Base-by-base conservation (phyloP, 305 asterid genomes). In the Solanum hybrid region DNA sequence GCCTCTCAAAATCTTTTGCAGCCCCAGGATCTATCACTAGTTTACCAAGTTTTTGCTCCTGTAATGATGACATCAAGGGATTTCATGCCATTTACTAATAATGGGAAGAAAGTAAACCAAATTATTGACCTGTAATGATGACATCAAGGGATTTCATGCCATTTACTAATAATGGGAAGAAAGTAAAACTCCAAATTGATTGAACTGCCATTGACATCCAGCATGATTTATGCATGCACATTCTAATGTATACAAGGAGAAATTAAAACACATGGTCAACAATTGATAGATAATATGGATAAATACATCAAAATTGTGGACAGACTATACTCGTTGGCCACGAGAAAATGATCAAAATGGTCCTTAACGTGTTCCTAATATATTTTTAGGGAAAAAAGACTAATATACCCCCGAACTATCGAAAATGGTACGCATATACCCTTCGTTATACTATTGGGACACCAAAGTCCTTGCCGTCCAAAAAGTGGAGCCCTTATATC, bases 1-100 rank as follows among this genome's bases (percentile, higher is more conserved):
- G 98, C 93, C 99, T 95, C 95, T 97, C 99, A 20, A 94, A 96
- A 87, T 96, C 98, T 90, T 95, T 93, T 86, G 96, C 98, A 76
- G 96, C 93, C 38, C 93, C 93, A 36, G 98, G 95, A 92, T 97
- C 98, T 51, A 96, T 95, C 20, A 91, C 95, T 86, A 97, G 88
- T 89, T 97, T 96, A 88, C 92, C 92, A 40, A 96, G 95, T 90
- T 97, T 96, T 91, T 97, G 97, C 29, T 94, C 99, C 99, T 97
- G 96, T 91, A 88, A 88, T 78, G 79, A 88, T 16, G 60, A 85
- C 90, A 90, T 77, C 56, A 88, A 42, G 64, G 35, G 51, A 40
- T 69, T 64, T 77, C 86, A 64, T 69, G 71, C 31, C 7, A 78
- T 79, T 8, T 79, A 86, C 82, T 75, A 20, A 35, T 35, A 35